A percentile compares a stretch with the other conserved stretches of the same genome.
These are phyloP conservation scores for Penicillium tannophilum DNA, from an alignment of 495 filamentous ascomycete genomes.

Conservation along the genomic window DNA sequence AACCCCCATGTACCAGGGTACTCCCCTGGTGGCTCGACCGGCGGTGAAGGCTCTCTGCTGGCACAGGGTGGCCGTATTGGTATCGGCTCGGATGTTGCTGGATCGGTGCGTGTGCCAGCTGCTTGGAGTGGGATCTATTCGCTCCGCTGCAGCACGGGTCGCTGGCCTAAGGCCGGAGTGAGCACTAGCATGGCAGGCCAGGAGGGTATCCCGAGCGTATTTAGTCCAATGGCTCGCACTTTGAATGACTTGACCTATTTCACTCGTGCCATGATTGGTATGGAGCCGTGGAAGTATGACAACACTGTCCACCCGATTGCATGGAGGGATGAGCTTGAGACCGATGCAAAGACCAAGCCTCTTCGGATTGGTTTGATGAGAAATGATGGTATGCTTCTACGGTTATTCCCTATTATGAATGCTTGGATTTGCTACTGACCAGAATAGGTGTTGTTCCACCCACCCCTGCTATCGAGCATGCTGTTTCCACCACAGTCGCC, in stretches of 20 bases:
- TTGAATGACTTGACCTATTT: conserved; percentile 86
- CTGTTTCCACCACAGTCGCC: conserved; percentile 66
- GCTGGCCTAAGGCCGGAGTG: conserved; percentile 88
- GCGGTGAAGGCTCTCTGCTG: conserved; percentile 84
- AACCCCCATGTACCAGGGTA: conserved; percentile 86
- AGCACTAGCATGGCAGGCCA: conserved; percentile 91
- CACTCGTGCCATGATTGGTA: conserved; percentile 71
- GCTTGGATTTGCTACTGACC: neutral
- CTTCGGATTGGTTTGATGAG: conserved; percentile 77
- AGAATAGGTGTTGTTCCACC: conserved; percentile 73
- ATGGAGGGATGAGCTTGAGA: conserved; percentile 67
- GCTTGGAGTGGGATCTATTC: conserved; percentile 92
- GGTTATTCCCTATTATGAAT: neutral
- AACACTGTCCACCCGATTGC: conserved; percentile 79
- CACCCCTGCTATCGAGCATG: conserved; percentile 79
- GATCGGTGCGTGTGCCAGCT: conserved; percentile 85
- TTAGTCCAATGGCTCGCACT: conserved; percentile 91
- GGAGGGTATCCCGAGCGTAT: conserved; percentile 87
- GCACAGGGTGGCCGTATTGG: conserved; percentile 90
- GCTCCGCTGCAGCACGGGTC: conserved; percentile 88
- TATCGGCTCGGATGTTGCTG: conserved; percentile 92
- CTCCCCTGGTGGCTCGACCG: conserved; percentile 89
- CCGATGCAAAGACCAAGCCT: conserved; percentile 59
- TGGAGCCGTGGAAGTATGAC: conserved; percentile 94
- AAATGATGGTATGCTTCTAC: conserved; percentile 61